These are phyloP conservation scores for Solanum chiquidenum DNA, from an alignment of 257 asterid species.

Conservation along the genomic window DNA sequence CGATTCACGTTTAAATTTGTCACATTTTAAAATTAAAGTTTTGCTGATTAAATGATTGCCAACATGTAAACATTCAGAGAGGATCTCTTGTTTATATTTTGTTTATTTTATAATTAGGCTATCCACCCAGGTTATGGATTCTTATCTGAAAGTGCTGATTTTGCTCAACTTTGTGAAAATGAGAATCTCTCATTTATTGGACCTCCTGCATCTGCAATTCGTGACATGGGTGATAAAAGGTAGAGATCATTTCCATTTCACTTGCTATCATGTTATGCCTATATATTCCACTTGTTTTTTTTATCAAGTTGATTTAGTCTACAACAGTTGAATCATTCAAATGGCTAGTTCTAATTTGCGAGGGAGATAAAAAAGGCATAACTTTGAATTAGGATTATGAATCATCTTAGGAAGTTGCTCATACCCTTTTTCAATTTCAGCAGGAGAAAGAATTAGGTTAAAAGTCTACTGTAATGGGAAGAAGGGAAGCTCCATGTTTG, in stretches of 20 bases:
- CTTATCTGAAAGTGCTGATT: slow-evolving; percentile 89
- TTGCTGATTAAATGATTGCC: background rate
- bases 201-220: slow-evolving; percentile 95
- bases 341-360: background rate
- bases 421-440: background rate
- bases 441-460: background rate
- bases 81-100: slow-evolving; percentile 15
- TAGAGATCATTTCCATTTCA: slow-evolving; percentile 5
- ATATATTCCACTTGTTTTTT: background rate
- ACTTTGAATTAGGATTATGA: background rate
- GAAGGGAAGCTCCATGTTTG: background rate
- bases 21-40: background rate
- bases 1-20: background rate
- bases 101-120: slow-evolving; percentile 58
- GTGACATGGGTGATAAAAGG: slow-evolving; percentile 99
- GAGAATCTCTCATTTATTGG: slow-evolving; percentile 77
- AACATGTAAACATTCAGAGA: slow-evolving; percentile 10
- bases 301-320: background rate
- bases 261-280: background rate
- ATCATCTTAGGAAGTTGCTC: background rate
- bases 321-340: background rate
- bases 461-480: background rate
- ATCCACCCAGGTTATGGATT: slow-evolving; percentile 99
- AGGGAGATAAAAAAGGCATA: background rate
- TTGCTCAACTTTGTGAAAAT: slow-evolving; percentile 90